phyloP scores from a whole-genome alignment of 2,329 filamentous ascomycete genomes.

The Ascochyta koolunga region DNA sequence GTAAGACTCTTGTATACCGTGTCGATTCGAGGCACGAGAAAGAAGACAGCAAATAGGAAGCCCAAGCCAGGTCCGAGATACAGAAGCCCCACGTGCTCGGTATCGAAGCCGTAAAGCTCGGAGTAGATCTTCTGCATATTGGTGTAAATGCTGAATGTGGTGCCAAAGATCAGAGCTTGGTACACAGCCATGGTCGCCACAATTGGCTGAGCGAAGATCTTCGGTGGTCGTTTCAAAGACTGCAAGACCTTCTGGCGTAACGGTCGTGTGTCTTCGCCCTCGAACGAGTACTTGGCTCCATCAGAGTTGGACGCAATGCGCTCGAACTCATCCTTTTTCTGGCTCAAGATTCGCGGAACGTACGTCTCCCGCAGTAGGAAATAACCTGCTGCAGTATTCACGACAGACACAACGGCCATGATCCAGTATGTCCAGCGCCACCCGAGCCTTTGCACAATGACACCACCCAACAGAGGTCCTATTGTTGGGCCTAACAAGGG shows the following conservation, averaged over 20 bases:
- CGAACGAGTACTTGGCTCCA: conserved; percentile 48
- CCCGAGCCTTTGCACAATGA: conserved; percentile 52
- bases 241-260: conserved; percentile 45
- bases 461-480: conserved; percentile 52
- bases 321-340: conserved; percentile 46
- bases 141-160: conserved; percentile 56
- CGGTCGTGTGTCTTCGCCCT: conserved; percentile 51
- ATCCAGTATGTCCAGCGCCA: conserved; percentile 60
- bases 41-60: conserved; percentile 53
- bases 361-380: conserved; percentile 55
- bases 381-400: conserved; percentile 52
- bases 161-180: conserved; percentile 56
- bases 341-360: conserved; percentile 49
- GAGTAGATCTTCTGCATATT: conserved; percentile 56
- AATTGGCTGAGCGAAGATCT: conserved; percentile 54
- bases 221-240: conserved; percentile 49
- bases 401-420: conserved; percentile 48
- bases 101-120: conserved; percentile 53
- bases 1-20: conserved; percentile 55
- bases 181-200: conserved; percentile 55
- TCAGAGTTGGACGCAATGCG: conserved; percentile 26
- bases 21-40: conserved; percentile 56
- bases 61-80: conserved; percentile 55
- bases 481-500: conserved; percentile 52
- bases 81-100: conserved; percentile 54